Evolutionary conservation across 2,329 filamentous ascomycete species (phyloP), one percentile per base, ranked within the genome.

Genomic region (Sporothrix variecibatus): DNA sequence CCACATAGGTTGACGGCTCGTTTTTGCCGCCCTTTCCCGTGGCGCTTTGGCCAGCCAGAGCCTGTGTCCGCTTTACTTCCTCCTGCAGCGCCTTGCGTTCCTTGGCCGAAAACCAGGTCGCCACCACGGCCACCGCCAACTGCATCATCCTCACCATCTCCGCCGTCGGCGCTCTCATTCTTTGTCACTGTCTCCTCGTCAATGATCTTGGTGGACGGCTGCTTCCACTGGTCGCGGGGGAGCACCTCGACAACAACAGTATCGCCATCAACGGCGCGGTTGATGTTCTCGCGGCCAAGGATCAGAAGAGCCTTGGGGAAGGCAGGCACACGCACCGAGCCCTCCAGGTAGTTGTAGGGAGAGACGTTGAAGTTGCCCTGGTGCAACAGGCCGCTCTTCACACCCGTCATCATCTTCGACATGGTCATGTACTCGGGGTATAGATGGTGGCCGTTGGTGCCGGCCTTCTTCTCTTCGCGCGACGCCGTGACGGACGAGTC

Each of bases 311-410:
- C 88, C 79, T 96, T 97, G 75, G 96, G 92, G 79, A 99, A 99
- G 4, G 95, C 90, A 0, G 95, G 90, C 0, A 97, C 94, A 78
- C 95, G 92, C 76, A 98, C 93, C 0, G 94, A 94, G 1, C 94
- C 96, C 82, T 99, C 96, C 12, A 99, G 87, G 79, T 98, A 99
- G 84, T 99, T 99, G 86, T 98, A 99, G 0, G 94, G 94, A 8
- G 96, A 98, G 38, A 98, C 94, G 80, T 95, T 97, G 85, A 98
- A 99, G 31, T 93, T 91, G 7, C 96, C 96, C 83, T 99, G 95
- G 81, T 99, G 96, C 78, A 99, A 85, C 72, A 94, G 90, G 4
- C 95, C 94, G 71, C 90, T 91, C 84, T 97, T 97, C 73, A 98
- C 88, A 0, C 95, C 95, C 5, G 96, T 99, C 89, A 95, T 94